A percentile compares a stretch with the other conserved stretches of the same genome.
These are phyloP conservation scores for Annulohypoxylon nitens DNA, from an alignment of 495 filamentous ascomycete genomes.

Conservation along the genomic window DNA sequence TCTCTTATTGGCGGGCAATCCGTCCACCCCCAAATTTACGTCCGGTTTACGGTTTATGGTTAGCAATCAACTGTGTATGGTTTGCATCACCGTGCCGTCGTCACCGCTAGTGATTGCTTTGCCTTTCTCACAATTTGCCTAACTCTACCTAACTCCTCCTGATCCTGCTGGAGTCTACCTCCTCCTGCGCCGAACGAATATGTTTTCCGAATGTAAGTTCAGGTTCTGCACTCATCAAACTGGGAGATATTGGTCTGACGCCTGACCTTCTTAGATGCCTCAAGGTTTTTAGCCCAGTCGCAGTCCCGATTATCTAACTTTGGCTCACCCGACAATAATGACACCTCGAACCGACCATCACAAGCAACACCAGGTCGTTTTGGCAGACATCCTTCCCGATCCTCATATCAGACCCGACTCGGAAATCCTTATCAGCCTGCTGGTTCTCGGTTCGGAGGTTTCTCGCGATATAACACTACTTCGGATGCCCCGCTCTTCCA, in stretches of 20 bases:
- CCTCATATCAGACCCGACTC: conserved; percentile 56
- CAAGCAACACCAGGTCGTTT: conserved; percentile 55
- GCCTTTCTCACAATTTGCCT: conserved; percentile 26
- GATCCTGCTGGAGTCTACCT: conserved; percentile 51
- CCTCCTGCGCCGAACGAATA: conserved; percentile 57
- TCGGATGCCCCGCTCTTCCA: conserved; percentile 93
- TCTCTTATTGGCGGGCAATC: conserved; percentile 35
- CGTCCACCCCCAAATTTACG: conserved; percentile 1
- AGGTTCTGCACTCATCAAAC: conserved; percentile 19
- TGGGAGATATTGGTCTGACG: conserved; percentile 30
- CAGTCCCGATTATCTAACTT: conserved; percentile 83
- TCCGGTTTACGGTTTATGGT: conserved; percentile 20
- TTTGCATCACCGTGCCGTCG: conserved; percentile 43
- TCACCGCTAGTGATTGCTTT: conserved; percentile 45
- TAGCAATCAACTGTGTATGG: conserved; percentile 33
- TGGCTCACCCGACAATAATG: conserved; percentile 70
- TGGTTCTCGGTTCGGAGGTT: conserved; percentile 76
- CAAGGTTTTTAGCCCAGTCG: conserved; percentile 95
- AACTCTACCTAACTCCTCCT: conserved; percentile 26
- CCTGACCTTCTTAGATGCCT: conserved; percentile 77
- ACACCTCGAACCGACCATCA: conserved; percentile 51
- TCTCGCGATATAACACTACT: conserved; percentile 74
- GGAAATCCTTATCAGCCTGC: conserved; percentile 80
- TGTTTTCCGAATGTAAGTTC: conserved; percentile 98
- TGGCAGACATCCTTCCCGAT: conserved; percentile 52